These are phyloP conservation scores for Lagenidium sp. DNA, from an alignment of 352 stramenopile genomes.

Conservation along the genomic window DNA sequence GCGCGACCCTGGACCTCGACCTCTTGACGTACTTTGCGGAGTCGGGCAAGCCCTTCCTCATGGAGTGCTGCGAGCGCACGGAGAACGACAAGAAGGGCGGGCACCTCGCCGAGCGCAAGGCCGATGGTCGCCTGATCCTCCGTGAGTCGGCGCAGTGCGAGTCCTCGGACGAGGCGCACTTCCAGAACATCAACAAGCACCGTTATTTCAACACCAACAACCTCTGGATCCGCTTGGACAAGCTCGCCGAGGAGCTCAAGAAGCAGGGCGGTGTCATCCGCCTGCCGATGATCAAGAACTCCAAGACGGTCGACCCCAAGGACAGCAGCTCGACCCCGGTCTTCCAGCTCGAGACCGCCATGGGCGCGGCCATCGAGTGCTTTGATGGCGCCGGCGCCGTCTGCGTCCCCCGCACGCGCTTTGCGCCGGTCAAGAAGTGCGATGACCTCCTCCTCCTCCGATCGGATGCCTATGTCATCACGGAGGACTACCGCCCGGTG, in stretches of 20 bases:
- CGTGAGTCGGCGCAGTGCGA: conserved; percentile 89
- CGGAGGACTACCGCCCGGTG: conserved; percentile 91
- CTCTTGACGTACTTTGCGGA: conserved; percentile 85
- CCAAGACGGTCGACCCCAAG: conserved; percentile 84
- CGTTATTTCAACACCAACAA: conserved; percentile 90
- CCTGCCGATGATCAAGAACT: conserved; percentile 85
- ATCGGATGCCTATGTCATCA: conserved; percentile 97
- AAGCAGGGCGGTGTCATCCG: conserved; percentile 76
- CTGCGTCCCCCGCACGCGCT: conserved; percentile 82
- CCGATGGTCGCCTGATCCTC: conserved; percentile 93
- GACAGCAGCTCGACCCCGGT: conserved; percentile 77
- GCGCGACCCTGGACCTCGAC: conserved; percentile 73
- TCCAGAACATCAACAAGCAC: conserved; percentile 86
- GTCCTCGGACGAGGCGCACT: conserved; percentile 62
- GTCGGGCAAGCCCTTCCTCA: conserved; percentile 85
- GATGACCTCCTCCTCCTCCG: conserved; percentile 89
- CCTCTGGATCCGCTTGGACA: conserved; percentile 84
- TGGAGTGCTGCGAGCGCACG: conserved; percentile 97
- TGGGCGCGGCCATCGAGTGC: conserved; percentile 84
- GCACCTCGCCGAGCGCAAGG: conserved; percentile 89
- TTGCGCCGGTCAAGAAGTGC: conserved; percentile 86
- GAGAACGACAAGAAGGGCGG: conserved; percentile 99
- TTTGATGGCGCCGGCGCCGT: conserved; percentile 82
- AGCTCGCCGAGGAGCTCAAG: conserved; percentile 70
- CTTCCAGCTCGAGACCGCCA: conserved; percentile 83